Evolutionary conservation across 305 asterid genomes (phyloP).

Genomic region (Lippia alba): DNA sequence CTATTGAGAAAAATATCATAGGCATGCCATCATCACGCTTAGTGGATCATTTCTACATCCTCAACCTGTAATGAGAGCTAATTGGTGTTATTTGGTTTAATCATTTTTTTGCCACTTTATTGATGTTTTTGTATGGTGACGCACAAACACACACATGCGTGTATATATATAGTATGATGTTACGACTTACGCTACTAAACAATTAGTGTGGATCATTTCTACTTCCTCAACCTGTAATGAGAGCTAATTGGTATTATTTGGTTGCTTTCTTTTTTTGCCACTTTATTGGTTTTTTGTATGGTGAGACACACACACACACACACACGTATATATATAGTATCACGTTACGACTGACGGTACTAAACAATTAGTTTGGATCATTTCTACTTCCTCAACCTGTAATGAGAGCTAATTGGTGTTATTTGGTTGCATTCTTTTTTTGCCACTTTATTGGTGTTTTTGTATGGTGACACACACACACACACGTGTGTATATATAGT

Average conservation of each 20-base stretch:
- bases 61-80: background rate
- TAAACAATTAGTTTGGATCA: background rate
- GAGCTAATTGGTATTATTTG: background rate
- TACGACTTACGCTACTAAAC: background rate
- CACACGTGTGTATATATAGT: background rate
- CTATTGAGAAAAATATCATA: background rate
- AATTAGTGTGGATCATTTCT: background rate
- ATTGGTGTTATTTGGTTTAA: background rate
- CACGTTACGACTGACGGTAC: background rate
- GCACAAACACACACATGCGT: too few relatives aligned
- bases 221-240: background rate
- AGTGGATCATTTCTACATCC: background rate
- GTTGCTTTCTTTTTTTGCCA: background rate
- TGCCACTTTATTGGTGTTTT: slow-evolving; percentile 2
- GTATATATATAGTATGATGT: background rate
- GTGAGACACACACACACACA: background rate
- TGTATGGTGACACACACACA: background rate
- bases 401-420: background rate
- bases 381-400: background rate
- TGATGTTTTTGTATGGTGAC: background rate
- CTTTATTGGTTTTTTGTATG: slow-evolving; percentile 5
- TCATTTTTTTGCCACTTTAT: background rate
- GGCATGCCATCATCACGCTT: slow-evolving; percentile 8
- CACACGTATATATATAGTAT: background rate
- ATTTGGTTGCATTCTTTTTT: background rate